Base-by-base conservation (phyloP, 176 grass and related monocot genomes). In the Triticum turgidum region DNA sequence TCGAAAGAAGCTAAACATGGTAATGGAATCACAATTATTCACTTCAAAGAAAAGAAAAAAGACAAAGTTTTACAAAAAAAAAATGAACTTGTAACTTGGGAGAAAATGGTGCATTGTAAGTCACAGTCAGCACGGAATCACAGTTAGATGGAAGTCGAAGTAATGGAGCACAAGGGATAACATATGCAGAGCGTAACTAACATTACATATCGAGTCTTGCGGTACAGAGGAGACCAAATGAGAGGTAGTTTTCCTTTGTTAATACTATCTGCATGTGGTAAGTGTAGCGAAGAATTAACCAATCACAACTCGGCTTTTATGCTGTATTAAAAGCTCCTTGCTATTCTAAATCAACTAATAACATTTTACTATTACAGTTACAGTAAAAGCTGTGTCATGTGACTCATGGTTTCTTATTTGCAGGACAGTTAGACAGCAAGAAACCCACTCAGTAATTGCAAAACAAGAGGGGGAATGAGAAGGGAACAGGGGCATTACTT, bases 401-500 rank as follows among this genome's bases (percentile, higher is more conserved):
- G 54, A 7, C 18, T 59, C 54, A 21, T 0, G 54, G 54, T 59
- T 59, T 20, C 7, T 59, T 21, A 59, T 59, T 9, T 21, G 54
- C 54, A 59, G 54, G 54, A 3, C 17, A 39, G n/a, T 70, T 70
- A 85, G 5, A 63, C 4, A 3, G n/a, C n/a, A n/a, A n/a, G n/a
- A n/a, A n/a, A n/a, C n/a, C n/a, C n/a, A n/a, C n/a, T n/a, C n/a
- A n/a, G n/a, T n/a, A n/a, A n/a, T n/a, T n/a, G n/a, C n/a, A n/a
- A n/a, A n/a, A n/a, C n/a, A n/a, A n/a, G n/a, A n/a, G n/a, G n/a
- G n/a, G n/a, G n/a, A n/a, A n/a, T n/a, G n/a, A n/a, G n/a, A n/a
- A n/a, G n/a, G n/a, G n/a, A n/a, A 10, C 3, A 0, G 1, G 11
- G 75, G 29, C 80, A 37, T 32, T 32, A 89, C 86, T 89, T 84